A percentile compares a stretch with the other conserved stretches of the same genome.
phyloP scores from a whole-genome alignment of 768 basidiomycete species.

The Boletellus sp. region DNA sequence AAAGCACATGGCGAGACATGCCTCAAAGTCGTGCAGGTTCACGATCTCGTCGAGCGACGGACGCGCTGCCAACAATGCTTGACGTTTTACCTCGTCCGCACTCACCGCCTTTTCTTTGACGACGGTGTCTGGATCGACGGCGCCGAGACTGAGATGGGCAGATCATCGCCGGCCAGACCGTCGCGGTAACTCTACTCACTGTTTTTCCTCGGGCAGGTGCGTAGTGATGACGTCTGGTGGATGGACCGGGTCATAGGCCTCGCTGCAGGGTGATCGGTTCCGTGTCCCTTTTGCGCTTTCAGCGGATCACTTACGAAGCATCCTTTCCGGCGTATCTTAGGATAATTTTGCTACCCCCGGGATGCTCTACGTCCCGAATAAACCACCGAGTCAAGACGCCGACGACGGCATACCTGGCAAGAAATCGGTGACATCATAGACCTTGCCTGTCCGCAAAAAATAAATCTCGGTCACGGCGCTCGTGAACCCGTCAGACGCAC shows the following conservation, averaged over 20 bases:
- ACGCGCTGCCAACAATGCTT: constrained; percentile 52
- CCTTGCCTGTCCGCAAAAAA: constrained; percentile 66
- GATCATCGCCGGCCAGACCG: not conserved
- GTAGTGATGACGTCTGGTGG: constrained; percentile 74
- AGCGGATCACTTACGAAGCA: constrained; percentile 55
- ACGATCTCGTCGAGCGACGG: constrained; percentile 76
- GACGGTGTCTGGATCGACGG: constrained; percentile 62
- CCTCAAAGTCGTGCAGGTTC: constrained; percentile 92
- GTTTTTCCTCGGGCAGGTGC: constrained; percentile 79
- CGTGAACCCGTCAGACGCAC: constrained; percentile 32
- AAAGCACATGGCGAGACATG: constrained; percentile 19
- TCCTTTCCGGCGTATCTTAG: constrained; percentile 84
- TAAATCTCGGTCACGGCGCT: constrained; percentile 50
- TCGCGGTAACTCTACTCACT: constrained; percentile 44
- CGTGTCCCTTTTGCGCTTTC: not conserved
- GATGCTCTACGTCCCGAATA: constrained; percentile 46
- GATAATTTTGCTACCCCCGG: constrained; percentile 78
- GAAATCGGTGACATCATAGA: constrained; percentile 77
- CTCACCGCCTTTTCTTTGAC: constrained; percentile 60
- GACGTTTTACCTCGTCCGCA: constrained; percentile 65
- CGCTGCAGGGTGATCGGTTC: constrained; percentile 31
- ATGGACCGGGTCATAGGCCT: constrained; percentile 83
- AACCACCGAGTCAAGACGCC: constrained; percentile 29
- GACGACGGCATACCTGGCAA: constrained; percentile 53
- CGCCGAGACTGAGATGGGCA: constrained; percentile 50